A percentile compares a stretch with the other conserved stretches of the same genome.
Conservation (phyloP, 495 filamentous ascomycete genomes). For the Tuber brumale region DNA sequence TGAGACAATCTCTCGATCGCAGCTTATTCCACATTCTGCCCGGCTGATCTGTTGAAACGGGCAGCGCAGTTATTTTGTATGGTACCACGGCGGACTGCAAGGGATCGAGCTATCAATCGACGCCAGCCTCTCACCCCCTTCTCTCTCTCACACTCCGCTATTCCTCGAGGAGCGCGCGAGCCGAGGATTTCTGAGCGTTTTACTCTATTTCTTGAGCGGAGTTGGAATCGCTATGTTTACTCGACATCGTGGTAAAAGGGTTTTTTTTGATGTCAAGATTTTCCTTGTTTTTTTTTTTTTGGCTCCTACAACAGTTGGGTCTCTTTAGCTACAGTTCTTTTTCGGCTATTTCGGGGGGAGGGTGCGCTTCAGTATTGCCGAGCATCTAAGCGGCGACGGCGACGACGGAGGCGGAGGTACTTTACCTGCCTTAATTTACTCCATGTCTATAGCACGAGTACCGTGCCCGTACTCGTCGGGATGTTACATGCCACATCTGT, state of each 20-base stretch:
- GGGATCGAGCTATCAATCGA: not conserved
- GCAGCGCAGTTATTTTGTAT: not conserved
- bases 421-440: not conserved
- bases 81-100: not conserved
- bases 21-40: not conserved
- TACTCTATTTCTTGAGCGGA: not conserved
- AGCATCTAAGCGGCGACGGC: not conserved
- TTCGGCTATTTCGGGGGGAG: not conserved
- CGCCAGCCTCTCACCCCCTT: not conserved
- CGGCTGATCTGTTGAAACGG: not conserved
- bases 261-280: not conserved
- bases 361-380: not conserved
- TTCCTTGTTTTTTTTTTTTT: not conserved
- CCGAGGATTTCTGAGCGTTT: not conserved
- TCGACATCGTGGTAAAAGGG: not conserved
- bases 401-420: not conserved
- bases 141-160: not conserved
- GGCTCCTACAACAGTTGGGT: not conserved
- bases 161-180: not conserved
- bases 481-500: not conserved
- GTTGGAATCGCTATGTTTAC: not conserved
- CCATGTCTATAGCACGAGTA: not conserved
- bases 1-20: not conserved
- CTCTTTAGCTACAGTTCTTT: not conserved
- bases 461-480: not conserved